Conservation (phyloP, 2,329 filamentous ascomycete genomes). For the Fusarium equiseti region DNA sequence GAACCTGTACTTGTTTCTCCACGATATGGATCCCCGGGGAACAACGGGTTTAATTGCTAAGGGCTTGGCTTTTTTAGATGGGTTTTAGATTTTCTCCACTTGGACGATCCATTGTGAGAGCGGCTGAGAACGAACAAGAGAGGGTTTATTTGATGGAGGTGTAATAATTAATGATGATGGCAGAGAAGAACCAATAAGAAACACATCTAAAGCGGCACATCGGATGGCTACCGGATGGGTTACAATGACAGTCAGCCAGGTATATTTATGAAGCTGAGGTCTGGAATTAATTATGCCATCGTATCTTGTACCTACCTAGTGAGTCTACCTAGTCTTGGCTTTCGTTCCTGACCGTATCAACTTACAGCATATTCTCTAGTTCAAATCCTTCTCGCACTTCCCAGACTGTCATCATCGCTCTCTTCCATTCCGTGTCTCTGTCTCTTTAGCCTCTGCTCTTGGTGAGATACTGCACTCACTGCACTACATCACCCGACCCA, state of each 20-base stretch:
- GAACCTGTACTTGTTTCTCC: not conserved
- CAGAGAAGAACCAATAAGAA: not conserved
- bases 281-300: not conserved
- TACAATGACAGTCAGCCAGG: not conserved
- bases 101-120: not conserved
- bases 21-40: conserved; percentile 28
- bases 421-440: not conserved
- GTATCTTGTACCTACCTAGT: not conserved
- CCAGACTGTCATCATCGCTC: not conserved
- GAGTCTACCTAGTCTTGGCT: not conserved
- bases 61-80: conserved; percentile 22
- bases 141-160: not conserved
- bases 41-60: conserved; percentile 19
- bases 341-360: conserved; percentile 26
- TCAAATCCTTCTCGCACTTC: not conserved
- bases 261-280: not conserved
- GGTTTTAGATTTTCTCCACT: conserved; percentile 1
- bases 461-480: not conserved
- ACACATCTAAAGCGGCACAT: not conserved
- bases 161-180: not conserved
- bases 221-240: not conserved
- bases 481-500: conserved; percentile 9
- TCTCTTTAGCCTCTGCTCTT: not conserved
- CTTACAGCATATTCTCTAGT: not conserved
- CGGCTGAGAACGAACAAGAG: not conserved